Evolutionary conservation across 495 filamentous ascomycete species (phyloP), one percentile per base, ranked within the genome.

Genomic region (Trichodelitschia bisporula): DNA sequence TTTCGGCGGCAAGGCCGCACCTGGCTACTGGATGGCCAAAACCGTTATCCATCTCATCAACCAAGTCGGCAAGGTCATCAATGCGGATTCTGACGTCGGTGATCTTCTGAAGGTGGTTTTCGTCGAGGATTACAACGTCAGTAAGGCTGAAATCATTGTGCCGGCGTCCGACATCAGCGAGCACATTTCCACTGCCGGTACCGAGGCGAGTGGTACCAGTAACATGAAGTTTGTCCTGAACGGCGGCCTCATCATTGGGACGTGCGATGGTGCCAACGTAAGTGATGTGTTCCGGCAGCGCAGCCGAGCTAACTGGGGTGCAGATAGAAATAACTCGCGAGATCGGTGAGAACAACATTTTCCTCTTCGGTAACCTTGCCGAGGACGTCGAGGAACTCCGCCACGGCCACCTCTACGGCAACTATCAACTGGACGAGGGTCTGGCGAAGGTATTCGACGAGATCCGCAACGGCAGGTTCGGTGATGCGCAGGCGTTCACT

Each of bases 141-240:
- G 79, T 65, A 95, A 95, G 58, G 89, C 86, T 11, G 86, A 97
- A 54, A 77, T 95, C 38, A 92, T 97, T 40, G 66, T 69, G 31
- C 86, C 86, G 4, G 86, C 86, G 8, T 90, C 78, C 11, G 86
- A 97, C 46, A 70, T 97, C 45, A 91, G 79, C 51, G 86, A 97
- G 58, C 86, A 97, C 48, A 97, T 97, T 50, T 97, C 86, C 2
- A 97, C 86, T 19, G 86, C 86, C 12, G 86, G 86, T 17, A 97
- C 86, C 2, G 86, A 97, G 32, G 66, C 60, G 9, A 65, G 55
- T 34, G 60, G 59, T 12, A 72, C 61, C 0, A 67, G 62, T 33
- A 95, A 95, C 65, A 97, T 97, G 86, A 97, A 97, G 49, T 97
- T 97, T 44, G 84, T 92, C 9, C 58, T 97, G 41, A 97, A 95